phyloP scores from a whole-genome alignment of 2,329 filamentous ascomycete species.

The Leptographium radiaticola region DNA sequence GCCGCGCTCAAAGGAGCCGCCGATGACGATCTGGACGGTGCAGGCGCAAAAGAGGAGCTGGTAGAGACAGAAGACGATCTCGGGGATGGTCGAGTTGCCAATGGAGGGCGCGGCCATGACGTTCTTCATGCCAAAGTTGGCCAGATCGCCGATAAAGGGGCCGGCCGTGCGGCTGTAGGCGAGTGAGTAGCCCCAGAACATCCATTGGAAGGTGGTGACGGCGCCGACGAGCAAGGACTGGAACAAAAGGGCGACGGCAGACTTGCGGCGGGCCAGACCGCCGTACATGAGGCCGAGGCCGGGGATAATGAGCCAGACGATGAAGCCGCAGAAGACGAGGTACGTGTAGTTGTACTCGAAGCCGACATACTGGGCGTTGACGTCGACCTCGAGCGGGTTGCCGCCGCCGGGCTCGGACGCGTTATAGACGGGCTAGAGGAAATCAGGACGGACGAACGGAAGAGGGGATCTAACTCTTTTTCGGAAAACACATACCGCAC shows the following conservation, averaged over 20 bases:
- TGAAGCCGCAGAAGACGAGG: conserved; percentile 41
- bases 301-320: conserved; percentile 55
- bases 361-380: conserved; percentile 40
- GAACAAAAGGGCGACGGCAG: conserved; percentile 47
- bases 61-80: conserved; percentile 55
- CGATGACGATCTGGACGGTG: conserved; percentile 52
- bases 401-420: conserved; percentile 14
- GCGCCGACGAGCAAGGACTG: conserved; percentile 42
- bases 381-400: conserved; percentile 14
- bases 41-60: conserved; percentile 49
- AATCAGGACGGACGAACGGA: not conserved
- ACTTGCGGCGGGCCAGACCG: conserved; percentile 49
- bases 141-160: conserved; percentile 49
- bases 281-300: conserved; percentile 54
- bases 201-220: conserved; percentile 40
- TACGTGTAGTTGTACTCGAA: conserved; percentile 50
- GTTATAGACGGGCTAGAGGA: conserved; percentile 4
- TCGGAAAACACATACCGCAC: too few species aligned
- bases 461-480: not conserved
- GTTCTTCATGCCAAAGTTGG: conserved; percentile 47
- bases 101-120: conserved; percentile 47
- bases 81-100: conserved; percentile 42
- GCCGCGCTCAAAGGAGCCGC: conserved; percentile 45
- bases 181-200: conserved; percentile 54
- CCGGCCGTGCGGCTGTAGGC: conserved; percentile 47